A percentile compares a stretch with the other conserved stretches of the same genome.
Evolutionary conservation across 495 filamentous ascomycete species (phyloP).

Genomic region (Aspergillus egyptiacus): DNA sequence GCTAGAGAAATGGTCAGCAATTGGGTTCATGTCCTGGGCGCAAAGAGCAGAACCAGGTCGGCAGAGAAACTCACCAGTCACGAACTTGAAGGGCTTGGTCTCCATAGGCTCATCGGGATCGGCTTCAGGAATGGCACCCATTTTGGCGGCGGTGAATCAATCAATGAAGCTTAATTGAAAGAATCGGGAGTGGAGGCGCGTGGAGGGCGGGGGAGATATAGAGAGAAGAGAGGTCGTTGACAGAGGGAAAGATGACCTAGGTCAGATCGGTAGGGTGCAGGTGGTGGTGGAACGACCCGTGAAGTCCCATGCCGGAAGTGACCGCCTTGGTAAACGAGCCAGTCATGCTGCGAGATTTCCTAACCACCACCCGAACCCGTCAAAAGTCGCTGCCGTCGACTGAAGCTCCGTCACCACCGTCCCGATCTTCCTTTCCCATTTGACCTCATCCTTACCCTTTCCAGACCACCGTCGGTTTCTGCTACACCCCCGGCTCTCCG

Average conservation of each 20-base stretch:
- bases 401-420: constrained; percentile 23
- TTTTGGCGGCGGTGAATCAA: constrained; percentile 28
- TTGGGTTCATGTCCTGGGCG: constrained; percentile 32
- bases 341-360: constrained; percentile 37
- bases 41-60: constrained; percentile 21
- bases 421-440: not conserved
- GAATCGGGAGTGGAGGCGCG: constrained; percentile 16
- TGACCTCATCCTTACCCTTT: constrained; percentile 12
- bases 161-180: constrained; percentile 18
- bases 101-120: constrained; percentile 79
- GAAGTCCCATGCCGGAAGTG: constrained; percentile 33
- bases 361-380: constrained; percentile 29
- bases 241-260: constrained; percentile 18
- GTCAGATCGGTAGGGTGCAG: too few relatives aligned
- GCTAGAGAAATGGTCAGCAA: constrained; percentile 44
- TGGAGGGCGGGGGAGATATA: too few relatives aligned
- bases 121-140: constrained; percentile 59
- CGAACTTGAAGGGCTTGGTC: constrained; percentile 99
- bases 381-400: constrained; percentile 13
- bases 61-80: constrained; percentile 72
- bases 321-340: constrained; percentile 41
- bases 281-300: constrained; percentile 25
- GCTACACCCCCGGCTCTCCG: constrained; percentile 5
- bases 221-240: constrained; percentile 26
- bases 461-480: too few relatives aligned